Evolutionary conservation across 2,329 filamentous ascomycete genomes (phyloP).

Genomic region (Paraphaeosphaeria minitans): DNA sequence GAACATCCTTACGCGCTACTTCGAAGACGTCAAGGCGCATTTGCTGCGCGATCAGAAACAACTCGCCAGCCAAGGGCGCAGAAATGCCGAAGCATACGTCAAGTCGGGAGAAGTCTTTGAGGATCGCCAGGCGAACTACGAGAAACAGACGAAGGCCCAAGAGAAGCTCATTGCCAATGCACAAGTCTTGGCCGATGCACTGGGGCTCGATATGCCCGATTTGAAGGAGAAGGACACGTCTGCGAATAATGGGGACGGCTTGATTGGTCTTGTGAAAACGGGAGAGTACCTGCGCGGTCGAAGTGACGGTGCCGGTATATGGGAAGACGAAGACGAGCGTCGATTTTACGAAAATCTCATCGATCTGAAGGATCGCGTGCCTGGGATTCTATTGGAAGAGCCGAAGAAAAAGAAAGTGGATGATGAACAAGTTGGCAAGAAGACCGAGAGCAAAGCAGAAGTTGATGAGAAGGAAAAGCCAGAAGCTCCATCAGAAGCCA

Average conservation of each 20-base stretch:
- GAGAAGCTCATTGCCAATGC: slow-evolving; percentile 90
- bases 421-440: slow-evolving; percentile 84
- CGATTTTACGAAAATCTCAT: slow-evolving; percentile 98
- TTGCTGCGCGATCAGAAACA: slow-evolving; percentile 90
- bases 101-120: slow-evolving; percentile 99
- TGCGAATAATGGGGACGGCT: slow-evolving; percentile 68
- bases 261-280: slow-evolving; percentile 91
- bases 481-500: slow-evolving; percentile 51
- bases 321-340: slow-evolving; percentile 97
- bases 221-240: slow-evolving; percentile 80
- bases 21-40: slow-evolving; percentile 90
- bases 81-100: slow-evolving; percentile 97
- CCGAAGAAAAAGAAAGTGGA: slow-evolving; percentile 88
- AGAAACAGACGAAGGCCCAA: slow-evolving; percentile 89
- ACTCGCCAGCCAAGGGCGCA: slow-evolving; percentile 82
- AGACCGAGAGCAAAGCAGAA: slow-evolving; percentile 57
- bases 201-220: slow-evolving; percentile 92
- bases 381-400: slow-evolving; percentile 90
- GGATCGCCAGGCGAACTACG: slow-evolving; percentile 92
- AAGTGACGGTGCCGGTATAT: slow-evolving; percentile 89
- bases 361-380: slow-evolving; percentile 94
- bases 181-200: slow-evolving; percentile 84
- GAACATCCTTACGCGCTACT: slow-evolving; percentile 83
- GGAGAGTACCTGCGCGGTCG: slow-evolving; percentile 91
- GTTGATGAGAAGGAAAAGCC: slow-evolving; percentile 50